These are phyloP conservation scores for Dillenia turbinata DNA, from an alignment of 164 flowering plant genomes.

Conservation along the genomic window DNA sequence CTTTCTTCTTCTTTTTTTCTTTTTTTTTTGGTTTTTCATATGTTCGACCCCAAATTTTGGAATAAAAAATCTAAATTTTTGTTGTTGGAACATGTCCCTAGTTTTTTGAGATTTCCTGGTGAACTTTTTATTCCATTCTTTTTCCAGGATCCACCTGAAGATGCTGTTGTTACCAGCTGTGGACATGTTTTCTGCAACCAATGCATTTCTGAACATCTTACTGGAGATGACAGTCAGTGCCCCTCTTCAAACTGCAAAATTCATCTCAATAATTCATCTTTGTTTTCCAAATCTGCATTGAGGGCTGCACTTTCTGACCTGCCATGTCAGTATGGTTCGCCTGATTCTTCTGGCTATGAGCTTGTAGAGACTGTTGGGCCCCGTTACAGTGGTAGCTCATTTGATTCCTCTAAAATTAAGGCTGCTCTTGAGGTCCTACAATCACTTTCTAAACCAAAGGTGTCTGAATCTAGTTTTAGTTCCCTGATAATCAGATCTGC, in stretches of 20 bases:
- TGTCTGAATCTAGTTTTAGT: conserved; percentile 3
- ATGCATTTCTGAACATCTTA: conserved; percentile 73
- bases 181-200: conserved; percentile 92
- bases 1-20: too few species aligned
- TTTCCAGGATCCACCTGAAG: conserved; percentile 88
- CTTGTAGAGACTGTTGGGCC: conserved; percentile 26
- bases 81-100: too few species aligned
- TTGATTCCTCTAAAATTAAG: conserved; percentile 72
- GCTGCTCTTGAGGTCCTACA: conserved; percentile 71
- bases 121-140: conserved; percentile 1
- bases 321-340: conserved; percentile 17
- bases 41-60: too few species aligned
- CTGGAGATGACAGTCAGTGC: conserved; percentile 73
- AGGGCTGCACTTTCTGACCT: conserved; percentile 36
- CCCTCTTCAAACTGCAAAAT: conserved; percentile 64
- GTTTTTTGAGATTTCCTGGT: too few species aligned
- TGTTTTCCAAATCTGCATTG: conserved; percentile 61
- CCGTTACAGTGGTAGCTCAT: conserved; percentile 13
- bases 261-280: conserved; percentile 46
- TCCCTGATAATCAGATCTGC: conserved; percentile 7
- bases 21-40: too few species aligned
- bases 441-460: conserved; percentile 43
- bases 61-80: too few species aligned
- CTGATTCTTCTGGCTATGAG: conserved; percentile 22
- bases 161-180: conserved; percentile 80